Conservation (phyloP, 208 protist species). For the Acanthamoeba rhysodes region DNA sequence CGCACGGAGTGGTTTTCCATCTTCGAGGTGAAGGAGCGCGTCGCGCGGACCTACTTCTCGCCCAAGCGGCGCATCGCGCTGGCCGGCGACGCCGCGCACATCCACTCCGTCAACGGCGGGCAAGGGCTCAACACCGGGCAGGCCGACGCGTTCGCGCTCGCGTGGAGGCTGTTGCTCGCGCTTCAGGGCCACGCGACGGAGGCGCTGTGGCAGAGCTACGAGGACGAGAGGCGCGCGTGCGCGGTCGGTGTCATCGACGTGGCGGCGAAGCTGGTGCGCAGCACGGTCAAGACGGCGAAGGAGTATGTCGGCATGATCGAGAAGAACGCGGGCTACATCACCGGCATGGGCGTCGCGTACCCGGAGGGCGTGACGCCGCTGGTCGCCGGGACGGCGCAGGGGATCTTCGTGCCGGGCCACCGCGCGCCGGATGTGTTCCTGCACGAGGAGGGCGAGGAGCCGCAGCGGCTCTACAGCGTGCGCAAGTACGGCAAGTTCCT, state of each 20-base stretch:
- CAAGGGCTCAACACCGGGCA: constrained; percentile 73
- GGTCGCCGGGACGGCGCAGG: background rate
- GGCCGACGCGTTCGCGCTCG: constrained; percentile 50
- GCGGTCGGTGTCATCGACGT: constrained; percentile 1
- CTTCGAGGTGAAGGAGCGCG: constrained; percentile 50
- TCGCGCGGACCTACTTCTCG: constrained; percentile 57
- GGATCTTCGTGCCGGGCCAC: background rate
- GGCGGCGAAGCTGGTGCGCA: constrained; percentile 7
- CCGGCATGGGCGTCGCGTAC: constrained; percentile 30
- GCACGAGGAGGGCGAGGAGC: background rate
- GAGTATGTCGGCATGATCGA: constrained; percentile 35
- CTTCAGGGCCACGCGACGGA: background rate
- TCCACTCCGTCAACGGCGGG: constrained; percentile 69
- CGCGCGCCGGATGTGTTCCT: constrained; percentile 3
- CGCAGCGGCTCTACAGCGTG: background rate
- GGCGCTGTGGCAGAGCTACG: constrained; percentile 24
- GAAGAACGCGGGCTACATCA: constrained; percentile 44
- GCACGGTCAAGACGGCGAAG: constrained; percentile 7
- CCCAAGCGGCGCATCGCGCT: constrained; percentile 11
- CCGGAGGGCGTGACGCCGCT: background rate
- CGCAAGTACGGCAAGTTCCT: constrained; percentile 8
- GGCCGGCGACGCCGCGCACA: constrained; percentile 57
- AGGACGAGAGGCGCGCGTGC: background rate
- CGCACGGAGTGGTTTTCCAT: constrained; percentile 46
- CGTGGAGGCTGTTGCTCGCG: constrained; percentile 36